Conservation (phyloP, 352 stramenopile species). For the Hyphochytrium catenoides region DNA sequence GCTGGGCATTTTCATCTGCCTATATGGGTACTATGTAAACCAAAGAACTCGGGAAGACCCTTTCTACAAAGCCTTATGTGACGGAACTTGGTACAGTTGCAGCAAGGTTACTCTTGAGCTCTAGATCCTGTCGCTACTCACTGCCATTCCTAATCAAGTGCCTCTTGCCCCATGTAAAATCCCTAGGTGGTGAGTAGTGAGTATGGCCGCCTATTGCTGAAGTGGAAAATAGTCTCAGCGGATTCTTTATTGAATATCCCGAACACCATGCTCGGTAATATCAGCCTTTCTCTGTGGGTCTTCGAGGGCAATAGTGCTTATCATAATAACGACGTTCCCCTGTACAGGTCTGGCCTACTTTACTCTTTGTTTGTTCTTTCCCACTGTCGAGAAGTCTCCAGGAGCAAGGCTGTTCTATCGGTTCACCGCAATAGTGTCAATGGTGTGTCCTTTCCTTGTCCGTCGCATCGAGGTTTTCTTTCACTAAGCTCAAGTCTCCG, state of each 20-base stretch:
- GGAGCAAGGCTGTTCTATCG: constrained; percentile 23
- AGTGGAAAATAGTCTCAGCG: constrained; percentile 16
- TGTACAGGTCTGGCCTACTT: constrained; percentile 15
- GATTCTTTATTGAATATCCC: constrained; percentile 19
- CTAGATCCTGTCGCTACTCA: too few species aligned
- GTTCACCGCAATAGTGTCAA: constrained; percentile 12
- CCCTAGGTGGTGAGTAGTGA: constrained; percentile 27
- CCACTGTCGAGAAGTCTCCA: constrained; percentile 13
- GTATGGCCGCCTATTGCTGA: constrained; percentile 20
- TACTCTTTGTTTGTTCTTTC: constrained; percentile 20
- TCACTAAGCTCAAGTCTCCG: background rate
- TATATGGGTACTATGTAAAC: too few species aligned
- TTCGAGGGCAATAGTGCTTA: too few species aligned
- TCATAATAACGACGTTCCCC: background rate
- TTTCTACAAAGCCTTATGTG: constrained; percentile 28
- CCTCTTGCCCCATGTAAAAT: too few species aligned
- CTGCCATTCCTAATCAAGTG: too few species aligned
- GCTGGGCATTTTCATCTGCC: too few species aligned
- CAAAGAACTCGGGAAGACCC: too few species aligned
- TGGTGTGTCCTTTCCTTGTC: constrained; percentile 11
- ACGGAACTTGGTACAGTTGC: constrained; percentile 24
- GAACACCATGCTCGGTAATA: constrained; percentile 20
- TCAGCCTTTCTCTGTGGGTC: background rate
- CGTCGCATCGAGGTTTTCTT: background rate
- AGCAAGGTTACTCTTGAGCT: too few species aligned